phyloP scores from a whole-genome alignment of 2,329 filamentous ascomycete species.

The Exophiala sideris region DNA sequence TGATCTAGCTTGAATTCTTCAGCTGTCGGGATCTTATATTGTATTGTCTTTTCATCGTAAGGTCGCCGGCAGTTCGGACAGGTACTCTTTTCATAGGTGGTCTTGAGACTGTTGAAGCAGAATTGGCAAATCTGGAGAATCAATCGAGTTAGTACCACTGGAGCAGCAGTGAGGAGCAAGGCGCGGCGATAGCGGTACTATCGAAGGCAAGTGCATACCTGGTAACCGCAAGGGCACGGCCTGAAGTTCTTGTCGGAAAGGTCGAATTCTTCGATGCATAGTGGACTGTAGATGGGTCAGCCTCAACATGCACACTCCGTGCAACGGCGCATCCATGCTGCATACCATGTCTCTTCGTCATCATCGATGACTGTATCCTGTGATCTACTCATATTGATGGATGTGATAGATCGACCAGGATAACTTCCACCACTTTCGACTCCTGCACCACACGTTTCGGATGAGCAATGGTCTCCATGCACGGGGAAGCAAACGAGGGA shows the following conservation, averaged over 20 bases:
- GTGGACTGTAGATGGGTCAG: slow-evolving; percentile 60
- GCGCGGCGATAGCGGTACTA: neutral
- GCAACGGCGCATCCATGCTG: neutral
- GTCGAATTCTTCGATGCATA: slow-evolving; percentile 99
- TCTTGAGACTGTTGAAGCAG: slow-evolving; percentile 99
- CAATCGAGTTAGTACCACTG: neutral
- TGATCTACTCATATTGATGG: slow-evolving; percentile 42
- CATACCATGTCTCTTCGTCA: slow-evolving; percentile 49
- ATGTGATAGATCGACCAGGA: slow-evolving; percentile 21
- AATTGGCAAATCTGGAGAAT: slow-evolving; percentile 86
- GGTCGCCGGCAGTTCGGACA: slow-evolving; percentile 95
- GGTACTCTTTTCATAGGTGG: slow-evolving; percentile 85
- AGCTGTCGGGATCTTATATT: slow-evolving; percentile 90
- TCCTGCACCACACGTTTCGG: slow-evolving; percentile 23
- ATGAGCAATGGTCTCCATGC: slow-evolving; percentile 26
- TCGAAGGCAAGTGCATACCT: slow-evolving; percentile 58
- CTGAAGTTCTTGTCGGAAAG: slow-evolving; percentile 95
- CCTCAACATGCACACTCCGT: neutral
- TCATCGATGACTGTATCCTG: slow-evolving; percentile 50
- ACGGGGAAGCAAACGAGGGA: slow-evolving; percentile 5
- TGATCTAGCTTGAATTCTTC: slow-evolving; percentile 60
- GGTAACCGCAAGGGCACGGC: slow-evolving; percentile 95
- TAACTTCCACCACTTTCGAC: slow-evolving; percentile 25
- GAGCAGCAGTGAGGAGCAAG: neutral
- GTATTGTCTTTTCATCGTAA: slow-evolving; percentile 95